Evolutionary conservation across 768 basidiomycete genomes (phyloP), one percentile per base, ranked within the genome.

Genomic region (Tephrocybe sp.): DNA sequence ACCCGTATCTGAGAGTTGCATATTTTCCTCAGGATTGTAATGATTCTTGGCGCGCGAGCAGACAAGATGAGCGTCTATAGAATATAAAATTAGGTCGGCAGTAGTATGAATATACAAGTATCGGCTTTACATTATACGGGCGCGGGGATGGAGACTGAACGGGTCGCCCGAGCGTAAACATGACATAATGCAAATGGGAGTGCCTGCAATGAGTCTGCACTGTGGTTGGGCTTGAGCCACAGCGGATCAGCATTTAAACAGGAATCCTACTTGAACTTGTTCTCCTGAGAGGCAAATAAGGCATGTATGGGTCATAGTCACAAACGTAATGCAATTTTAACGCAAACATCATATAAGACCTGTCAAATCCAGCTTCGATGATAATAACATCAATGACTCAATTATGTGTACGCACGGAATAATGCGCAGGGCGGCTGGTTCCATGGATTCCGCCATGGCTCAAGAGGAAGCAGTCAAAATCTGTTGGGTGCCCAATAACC

Each of bases 131-230:
- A 92, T 55, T 92, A 92, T 0, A 92, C 88, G 0, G 90, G 90
- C 0, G 90, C 89, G 0, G 90, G 90, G 38, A 92, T 92, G 0
- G 89, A 92, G 0, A 93, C 90, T 0, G 88, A 88, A 7, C 91
- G 84, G 0, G 91, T 92, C 0, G 90, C 77, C 0, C 89, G 77
- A 0, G 90, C 88, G 45, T 89, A 92, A 0, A 89, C 83, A 41
- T 93, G 88, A 60, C 88, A 89, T 0, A 93, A 71, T 0, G 85
- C 79, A 47, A 85, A 92, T 0, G 85, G 79, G 0, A 92, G 63
- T 0, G 78, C 75, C 57, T 92, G 91, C 36, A 92, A 66, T 13
- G 80, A 77, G 60, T 89, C 84, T 13, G 84, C 74, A 22, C 83
- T 87, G 19, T 43, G 5, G 10, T 5, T 2, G 51, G 9, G 46